Evolutionary conservation across 1,284 basidiomycete genomes (phyloP).

Genomic region (Kwoniella shivajii): DNA sequence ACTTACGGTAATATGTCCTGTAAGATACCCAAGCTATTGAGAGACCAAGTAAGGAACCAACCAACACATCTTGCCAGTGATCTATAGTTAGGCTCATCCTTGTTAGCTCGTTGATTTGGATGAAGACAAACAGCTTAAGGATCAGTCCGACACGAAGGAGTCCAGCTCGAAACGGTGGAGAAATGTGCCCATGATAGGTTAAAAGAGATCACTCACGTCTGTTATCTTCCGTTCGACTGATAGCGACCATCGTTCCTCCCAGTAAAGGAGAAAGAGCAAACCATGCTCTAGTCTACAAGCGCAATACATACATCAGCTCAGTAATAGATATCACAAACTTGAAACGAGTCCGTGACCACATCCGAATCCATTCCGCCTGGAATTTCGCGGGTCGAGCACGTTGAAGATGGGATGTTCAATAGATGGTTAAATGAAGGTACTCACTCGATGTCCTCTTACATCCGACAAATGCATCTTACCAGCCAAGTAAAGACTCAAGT

Average conservation of each 20-base stretch:
- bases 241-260: slow-evolving; percentile 81
- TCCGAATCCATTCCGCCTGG: no score
- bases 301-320: not conserved
- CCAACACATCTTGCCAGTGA: slow-evolving; percentile 85
- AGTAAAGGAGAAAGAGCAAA: slow-evolving; percentile 73
- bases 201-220: slow-evolving; percentile 71
- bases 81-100: no score
- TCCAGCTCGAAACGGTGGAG: no score
- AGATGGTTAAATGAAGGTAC: slow-evolving; percentile 39
- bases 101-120: no score
- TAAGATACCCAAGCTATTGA: slow-evolving; percentile 75
- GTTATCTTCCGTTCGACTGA: slow-evolving; percentile 88
- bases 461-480: slow-evolving; percentile 93
- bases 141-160: no score
- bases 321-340: not conserved
- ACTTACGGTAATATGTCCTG: slow-evolving; percentile 59
- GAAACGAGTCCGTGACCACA: no score
- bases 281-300: slow-evolving; percentile 75
- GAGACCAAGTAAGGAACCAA: slow-evolving; percentile 76
- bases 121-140: no score
- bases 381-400: no score
- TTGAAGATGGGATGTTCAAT: no score
- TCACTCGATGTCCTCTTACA: slow-evolving; percentile 71
- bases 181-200: no score
- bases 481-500: slow-evolving; percentile 82